These are phyloP conservation scores for Castanopsis chinensis DNA, from an alignment of 306 rosid genomes.

Conservation along the genomic window DNA sequence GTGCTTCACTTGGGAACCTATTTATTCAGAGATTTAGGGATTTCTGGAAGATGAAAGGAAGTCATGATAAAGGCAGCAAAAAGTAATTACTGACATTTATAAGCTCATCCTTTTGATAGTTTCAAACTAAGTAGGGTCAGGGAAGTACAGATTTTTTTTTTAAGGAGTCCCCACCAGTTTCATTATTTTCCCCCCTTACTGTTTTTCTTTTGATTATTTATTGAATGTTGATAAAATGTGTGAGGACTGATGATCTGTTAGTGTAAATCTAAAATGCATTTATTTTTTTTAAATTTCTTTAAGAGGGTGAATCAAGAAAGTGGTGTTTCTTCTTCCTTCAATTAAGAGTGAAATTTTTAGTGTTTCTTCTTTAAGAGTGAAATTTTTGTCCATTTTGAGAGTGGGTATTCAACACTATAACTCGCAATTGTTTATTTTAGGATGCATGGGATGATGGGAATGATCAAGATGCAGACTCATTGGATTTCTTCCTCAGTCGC, in stretches of 20 bases:
- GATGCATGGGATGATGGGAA: too few species aligned
- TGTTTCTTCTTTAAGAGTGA: neutral
- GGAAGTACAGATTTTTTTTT: neutral
- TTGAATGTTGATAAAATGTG: neutral
- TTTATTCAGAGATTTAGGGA: neutral
- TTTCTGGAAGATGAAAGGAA: neutral
- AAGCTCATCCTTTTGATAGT: neutral
- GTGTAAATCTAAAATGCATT: conserved; percentile 5
- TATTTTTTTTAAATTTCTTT: too few species aligned
- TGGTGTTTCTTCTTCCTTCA: neutral
- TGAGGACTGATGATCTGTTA: neutral
- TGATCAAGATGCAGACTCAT: too few species aligned
- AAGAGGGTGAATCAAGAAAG: neutral
- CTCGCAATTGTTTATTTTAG: too few species aligned
- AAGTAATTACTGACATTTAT: neutral
- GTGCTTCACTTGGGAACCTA: neutral
- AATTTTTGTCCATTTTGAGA: neutral
- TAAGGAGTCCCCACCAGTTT: neutral
- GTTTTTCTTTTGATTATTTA: conserved; percentile 1
- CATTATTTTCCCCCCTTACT: neutral
- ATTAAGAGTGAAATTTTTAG: too few species aligned
- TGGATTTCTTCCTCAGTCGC: neutral
- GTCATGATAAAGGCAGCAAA: neutral
- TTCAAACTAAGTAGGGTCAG: neutral
- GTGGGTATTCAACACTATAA: too few species aligned